Conservation (phyloP, 345 rosid genomes). For the Gossypium australe region DNA sequence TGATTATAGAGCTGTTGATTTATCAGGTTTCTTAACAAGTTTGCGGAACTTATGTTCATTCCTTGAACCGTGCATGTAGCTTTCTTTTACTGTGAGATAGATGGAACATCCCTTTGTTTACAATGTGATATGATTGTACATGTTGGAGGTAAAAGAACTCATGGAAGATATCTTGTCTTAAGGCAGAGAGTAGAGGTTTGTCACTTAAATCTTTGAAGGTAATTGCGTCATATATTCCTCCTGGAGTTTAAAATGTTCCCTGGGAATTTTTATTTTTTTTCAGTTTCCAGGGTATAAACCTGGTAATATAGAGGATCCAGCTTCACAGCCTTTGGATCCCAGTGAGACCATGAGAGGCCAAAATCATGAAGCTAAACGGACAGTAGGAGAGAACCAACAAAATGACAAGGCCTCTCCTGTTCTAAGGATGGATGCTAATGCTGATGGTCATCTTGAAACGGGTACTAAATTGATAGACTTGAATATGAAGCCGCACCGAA, state of each 20-base stretch:
- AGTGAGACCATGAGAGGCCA: constrained; percentile 30
- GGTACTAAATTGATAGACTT: constrained; percentile 59
- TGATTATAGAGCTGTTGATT: neutral
- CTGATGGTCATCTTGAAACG: constrained; percentile 30
- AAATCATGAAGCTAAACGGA: constrained; percentile 22
- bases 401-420: constrained; percentile 32
- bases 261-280: constrained; percentile 9
- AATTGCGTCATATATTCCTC: neutral
- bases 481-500: constrained; percentile 59
- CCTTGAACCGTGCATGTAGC: constrained; percentile 38
- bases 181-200: constrained; percentile 77
- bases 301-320: constrained; percentile 17
- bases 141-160: constrained; percentile 78
- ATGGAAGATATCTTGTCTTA: constrained; percentile 54
- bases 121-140: constrained; percentile 84
- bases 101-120: constrained; percentile 78
- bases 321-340: constrained; percentile 25
- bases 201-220: neutral
- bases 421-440: constrained; percentile 27
- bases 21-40: neutral
- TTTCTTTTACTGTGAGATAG: constrained; percentile 84
- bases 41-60: neutral
- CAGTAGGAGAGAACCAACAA: constrained; percentile 30
- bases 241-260: neutral
- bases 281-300: constrained; percentile 76